These are phyloP conservation scores for Calonectria naviculata DNA, from an alignment of 2,329 filamentous ascomycete genomes.

Conservation along the genomic window DNA sequence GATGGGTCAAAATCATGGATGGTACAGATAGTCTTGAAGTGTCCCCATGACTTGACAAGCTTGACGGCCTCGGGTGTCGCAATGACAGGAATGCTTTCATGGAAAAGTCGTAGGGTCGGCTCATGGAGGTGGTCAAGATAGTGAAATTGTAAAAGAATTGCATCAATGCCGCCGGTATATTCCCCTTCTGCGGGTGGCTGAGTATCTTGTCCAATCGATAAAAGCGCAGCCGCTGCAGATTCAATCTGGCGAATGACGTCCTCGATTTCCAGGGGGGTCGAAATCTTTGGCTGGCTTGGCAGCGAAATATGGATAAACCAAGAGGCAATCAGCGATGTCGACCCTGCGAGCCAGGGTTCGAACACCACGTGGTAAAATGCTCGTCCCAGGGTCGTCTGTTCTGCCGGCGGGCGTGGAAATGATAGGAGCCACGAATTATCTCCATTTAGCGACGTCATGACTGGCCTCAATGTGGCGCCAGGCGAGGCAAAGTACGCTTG, in stretches of 20 bases:
- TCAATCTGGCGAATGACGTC: constrained; percentile 32
- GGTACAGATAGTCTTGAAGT: constrained; percentile 32
- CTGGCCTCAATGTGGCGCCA: constrained; percentile 29
- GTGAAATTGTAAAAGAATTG: constrained; percentile 35
- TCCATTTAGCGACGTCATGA: constrained; percentile 47
- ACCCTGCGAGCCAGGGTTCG: constrained; percentile 48
- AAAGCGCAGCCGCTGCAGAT: background rate
- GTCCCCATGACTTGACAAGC: constrained; percentile 24
- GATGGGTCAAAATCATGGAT: constrained; percentile 20
- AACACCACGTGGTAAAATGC: constrained; percentile 46
- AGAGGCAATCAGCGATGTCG: constrained; percentile 24
- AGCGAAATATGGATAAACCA: constrained; percentile 38
- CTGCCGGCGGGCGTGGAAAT: constrained; percentile 41
- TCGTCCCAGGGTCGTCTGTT: constrained; percentile 30
- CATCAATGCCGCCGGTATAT: constrained; percentile 28
- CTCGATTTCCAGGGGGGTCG: constrained; percentile 23
- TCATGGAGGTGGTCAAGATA: constrained; percentile 34
- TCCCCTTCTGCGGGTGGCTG: background rate
- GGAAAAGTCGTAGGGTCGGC: constrained; percentile 27
- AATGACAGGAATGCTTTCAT: constrained; percentile 33
- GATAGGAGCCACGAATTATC: constrained; percentile 50
- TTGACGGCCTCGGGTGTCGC: constrained; percentile 22
- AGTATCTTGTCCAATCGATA: background rate
- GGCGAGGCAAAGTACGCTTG: background rate
- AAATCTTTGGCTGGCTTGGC: background rate